phyloP scores from a whole-genome alignment of 345 rosid genomes.

The Dipteronia sinensis region DNA sequence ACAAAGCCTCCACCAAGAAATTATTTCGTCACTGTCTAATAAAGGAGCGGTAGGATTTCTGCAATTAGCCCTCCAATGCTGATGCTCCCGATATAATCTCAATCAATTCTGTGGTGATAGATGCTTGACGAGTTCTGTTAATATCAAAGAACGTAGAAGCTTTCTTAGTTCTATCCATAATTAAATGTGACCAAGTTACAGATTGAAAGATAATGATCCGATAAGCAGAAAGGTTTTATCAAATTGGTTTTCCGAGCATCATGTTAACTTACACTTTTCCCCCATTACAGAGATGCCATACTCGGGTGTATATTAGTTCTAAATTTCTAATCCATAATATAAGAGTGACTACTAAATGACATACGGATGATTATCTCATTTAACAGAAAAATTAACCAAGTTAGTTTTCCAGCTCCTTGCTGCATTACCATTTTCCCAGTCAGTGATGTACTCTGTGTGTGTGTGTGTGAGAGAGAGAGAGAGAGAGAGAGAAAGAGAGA shows the following conservation, averaged over 20 bases:
- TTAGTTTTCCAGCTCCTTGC: background rate
- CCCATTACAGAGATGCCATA: background rate
- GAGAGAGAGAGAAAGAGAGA: slow-evolving; percentile 19
- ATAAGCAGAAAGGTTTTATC: background rate
- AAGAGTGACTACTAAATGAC: background rate
- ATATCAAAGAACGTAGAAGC: background rate
- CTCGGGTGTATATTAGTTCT: background rate
- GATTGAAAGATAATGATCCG: background rate
- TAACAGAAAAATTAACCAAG: background rate
- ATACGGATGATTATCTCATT: background rate
- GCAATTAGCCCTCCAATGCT: slow-evolving; percentile 65
- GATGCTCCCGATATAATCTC: slow-evolving; percentile 99
- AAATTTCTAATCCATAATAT: background rate
- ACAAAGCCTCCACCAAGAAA: slow-evolving; percentile 30
- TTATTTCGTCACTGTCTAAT: slow-evolving; percentile 45
- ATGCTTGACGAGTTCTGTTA: slow-evolving; percentile 95
- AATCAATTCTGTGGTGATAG: slow-evolving; percentile 93
- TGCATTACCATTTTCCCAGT: background rate
- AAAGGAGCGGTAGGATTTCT: background rate
- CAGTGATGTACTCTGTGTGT: background rate
- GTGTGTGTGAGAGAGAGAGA: background rate
- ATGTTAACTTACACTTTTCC: background rate
- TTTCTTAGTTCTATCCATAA: slow-evolving; percentile 4
- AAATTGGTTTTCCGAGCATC: background rate
- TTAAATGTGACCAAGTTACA: background rate